Evolutionary conservation across 163 green algal genomes (phyloP).

Genomic region (Scenedesmus sp.): DNA sequence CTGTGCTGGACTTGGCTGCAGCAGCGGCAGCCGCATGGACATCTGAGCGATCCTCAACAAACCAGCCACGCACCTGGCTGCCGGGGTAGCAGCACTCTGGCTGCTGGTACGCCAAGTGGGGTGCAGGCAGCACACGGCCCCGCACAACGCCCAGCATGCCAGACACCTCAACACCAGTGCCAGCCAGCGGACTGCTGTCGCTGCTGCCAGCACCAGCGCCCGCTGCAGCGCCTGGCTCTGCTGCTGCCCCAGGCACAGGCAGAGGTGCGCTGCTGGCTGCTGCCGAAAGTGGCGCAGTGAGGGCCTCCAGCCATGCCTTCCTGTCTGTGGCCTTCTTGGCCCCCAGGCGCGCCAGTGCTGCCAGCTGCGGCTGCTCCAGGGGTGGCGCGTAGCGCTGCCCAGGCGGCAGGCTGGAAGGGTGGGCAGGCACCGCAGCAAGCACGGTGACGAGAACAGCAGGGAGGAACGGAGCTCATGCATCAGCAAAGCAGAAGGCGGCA

Average conservation of each 20-base stretch:
- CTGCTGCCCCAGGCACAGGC: constrained; percentile 3
- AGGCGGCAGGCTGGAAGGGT: neutral
- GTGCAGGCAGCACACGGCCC: constrained; percentile 41
- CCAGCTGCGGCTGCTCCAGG: neutral
- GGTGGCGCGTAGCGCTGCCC: constrained; percentile 3
- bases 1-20: no score
- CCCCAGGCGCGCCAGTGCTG: constrained; percentile 16
- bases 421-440: neutral
- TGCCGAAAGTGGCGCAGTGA: constrained; percentile 38
- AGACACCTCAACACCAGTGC: constrained; percentile 41
- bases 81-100: constrained; percentile 52
- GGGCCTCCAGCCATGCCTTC: constrained; percentile 31
- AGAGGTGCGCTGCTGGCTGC: neutral
- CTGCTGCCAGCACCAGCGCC: neutral
- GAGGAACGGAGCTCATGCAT: no score
- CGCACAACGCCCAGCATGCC: constrained; percentile 29
- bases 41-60: neutral
- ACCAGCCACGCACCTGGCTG: constrained; percentile 25
- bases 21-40: neutral
- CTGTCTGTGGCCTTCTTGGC: constrained; percentile 45
- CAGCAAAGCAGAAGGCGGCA: neutral
- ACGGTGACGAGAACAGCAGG: no score
- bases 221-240: constrained; percentile 15
- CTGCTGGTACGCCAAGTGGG: constrained; percentile 42
- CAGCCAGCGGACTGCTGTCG: neutral